A percentile compares a stretch with the other conserved stretches of the same genome.
phyloP scores from a whole-genome alignment of 352 stramenopile species.

The Pythium coloratum region DNA sequence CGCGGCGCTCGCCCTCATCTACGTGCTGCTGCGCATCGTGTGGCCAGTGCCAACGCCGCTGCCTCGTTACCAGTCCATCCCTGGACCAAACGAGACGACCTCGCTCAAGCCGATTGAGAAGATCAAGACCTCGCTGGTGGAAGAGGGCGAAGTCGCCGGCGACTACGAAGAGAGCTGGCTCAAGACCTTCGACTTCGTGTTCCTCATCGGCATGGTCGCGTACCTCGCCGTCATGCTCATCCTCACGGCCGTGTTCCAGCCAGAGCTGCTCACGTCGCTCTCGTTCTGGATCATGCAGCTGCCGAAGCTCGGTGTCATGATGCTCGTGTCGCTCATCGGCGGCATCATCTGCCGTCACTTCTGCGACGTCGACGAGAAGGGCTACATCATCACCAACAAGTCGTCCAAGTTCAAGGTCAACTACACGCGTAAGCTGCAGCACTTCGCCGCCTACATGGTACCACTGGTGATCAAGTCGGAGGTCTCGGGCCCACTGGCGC shows the following conservation, averaged over 20 bases:
- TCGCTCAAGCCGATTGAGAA: slow-evolving; percentile 37
- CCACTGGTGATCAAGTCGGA: slow-evolving; percentile 74
- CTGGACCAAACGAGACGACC: slow-evolving; percentile 39
- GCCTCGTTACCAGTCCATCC: slow-evolving; percentile 36
- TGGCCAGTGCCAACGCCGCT: slow-evolving; percentile 52
- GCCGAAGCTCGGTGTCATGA: slow-evolving; percentile 57
- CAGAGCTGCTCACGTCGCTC: slow-evolving; percentile 34
- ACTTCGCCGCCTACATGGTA: slow-evolving; percentile 79
- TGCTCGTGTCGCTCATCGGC: slow-evolving; percentile 71
- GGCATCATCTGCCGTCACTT: slow-evolving; percentile 82
- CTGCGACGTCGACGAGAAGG: slow-evolving; percentile 77
- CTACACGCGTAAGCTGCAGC: slow-evolving; percentile 83
- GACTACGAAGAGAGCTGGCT: slow-evolving; percentile 60
- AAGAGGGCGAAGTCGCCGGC: slow-evolving; percentile 58
- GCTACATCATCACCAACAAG: slow-evolving; percentile 82
- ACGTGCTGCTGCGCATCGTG: slow-evolving; percentile 64
- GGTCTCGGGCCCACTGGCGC: slow-evolving; percentile 47
- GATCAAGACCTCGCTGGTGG: slow-evolving; percentile 57
- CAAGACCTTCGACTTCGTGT: slow-evolving; percentile 60
- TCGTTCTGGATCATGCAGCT: slow-evolving; percentile 35
- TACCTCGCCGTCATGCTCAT: slow-evolving; percentile 45
- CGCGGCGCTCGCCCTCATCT: slow-evolving; percentile 49
- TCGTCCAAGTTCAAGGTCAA: slow-evolving; percentile 85
- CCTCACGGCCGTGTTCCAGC: slow-evolving; percentile 50
- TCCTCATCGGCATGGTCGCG: slow-evolving; percentile 51